phyloP scores from a whole-genome alignment of 306 rosid species.

The Malus fusca region DNA sequence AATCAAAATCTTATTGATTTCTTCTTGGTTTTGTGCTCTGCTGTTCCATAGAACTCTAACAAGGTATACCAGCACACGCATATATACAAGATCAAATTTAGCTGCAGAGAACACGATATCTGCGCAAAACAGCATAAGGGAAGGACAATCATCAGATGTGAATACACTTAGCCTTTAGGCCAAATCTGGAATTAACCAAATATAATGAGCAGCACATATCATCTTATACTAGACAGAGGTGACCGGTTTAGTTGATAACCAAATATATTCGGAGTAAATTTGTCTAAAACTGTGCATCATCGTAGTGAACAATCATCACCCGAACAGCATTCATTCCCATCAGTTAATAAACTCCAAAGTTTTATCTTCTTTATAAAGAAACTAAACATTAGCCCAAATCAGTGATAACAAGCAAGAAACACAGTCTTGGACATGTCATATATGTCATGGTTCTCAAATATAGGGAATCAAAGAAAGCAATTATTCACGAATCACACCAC shows the following conservation, averaged over 20 bases:
- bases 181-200: too few species aligned
- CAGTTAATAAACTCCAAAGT: too few species aligned
- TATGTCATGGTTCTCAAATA: neutral
- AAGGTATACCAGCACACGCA: too few species aligned
- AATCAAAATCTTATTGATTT: too few species aligned
- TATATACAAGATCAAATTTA: too few species aligned
- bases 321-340: too few species aligned
- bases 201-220: neutral
- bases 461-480: neutral
- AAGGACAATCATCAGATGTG: neutral
- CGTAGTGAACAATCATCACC: neutral
- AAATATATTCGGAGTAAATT: neutral
- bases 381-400: neutral
- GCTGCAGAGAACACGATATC: conserved; percentile 35
- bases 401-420: neutral
- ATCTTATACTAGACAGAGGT: neutral
- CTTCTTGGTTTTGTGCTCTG: too few species aligned
- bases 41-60: too few species aligned
- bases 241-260: neutral
- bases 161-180: neutral
- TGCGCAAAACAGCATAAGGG: conserved; percentile 24
- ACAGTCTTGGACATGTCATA: neutral
- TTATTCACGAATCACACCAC: neutral
- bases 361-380: neutral
- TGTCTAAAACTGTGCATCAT: neutral